phyloP scores from a whole-genome alignment of 345 rosid genomes.

The Corymbia maculata region DNA sequence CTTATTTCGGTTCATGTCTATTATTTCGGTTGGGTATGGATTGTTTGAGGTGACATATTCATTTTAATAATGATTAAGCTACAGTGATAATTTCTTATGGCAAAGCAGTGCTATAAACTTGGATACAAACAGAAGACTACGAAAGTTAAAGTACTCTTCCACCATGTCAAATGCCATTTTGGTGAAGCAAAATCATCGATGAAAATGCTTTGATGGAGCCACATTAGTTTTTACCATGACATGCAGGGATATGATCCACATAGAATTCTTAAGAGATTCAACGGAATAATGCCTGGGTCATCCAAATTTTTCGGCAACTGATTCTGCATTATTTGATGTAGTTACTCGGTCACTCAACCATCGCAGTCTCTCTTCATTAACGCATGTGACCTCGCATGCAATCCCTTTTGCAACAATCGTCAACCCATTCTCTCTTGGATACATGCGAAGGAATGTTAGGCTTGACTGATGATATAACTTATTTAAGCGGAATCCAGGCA shows the following conservation, averaged over 20 bases:
- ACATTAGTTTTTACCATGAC: background rate
- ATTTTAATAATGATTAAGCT: too few species aligned
- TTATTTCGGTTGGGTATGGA: too few species aligned
- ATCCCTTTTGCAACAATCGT: background rate
- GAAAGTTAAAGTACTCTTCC: background rate
- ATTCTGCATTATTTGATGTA: background rate
- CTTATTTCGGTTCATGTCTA: too few species aligned
- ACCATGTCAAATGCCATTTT: background rate
- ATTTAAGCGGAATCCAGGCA: constrained; percentile 24
- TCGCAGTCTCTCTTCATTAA: background rate
- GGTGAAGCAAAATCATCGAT: background rate
- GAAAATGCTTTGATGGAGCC: background rate
- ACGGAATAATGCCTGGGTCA: background rate
- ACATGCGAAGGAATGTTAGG: background rate
- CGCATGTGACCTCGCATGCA: background rate
- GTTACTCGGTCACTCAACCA: background rate
- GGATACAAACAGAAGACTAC: too few species aligned
- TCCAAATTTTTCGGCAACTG: background rate
- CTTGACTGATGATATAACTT: background rate
- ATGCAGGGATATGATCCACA: background rate
- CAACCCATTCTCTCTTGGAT: background rate
- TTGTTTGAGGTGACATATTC: too few species aligned
- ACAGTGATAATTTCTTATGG: too few species aligned
- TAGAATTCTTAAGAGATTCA: background rate
- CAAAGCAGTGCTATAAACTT: too few species aligned